Conservation (phyloP, 305 asterid species). For the Nicotiana rustica region DNA sequence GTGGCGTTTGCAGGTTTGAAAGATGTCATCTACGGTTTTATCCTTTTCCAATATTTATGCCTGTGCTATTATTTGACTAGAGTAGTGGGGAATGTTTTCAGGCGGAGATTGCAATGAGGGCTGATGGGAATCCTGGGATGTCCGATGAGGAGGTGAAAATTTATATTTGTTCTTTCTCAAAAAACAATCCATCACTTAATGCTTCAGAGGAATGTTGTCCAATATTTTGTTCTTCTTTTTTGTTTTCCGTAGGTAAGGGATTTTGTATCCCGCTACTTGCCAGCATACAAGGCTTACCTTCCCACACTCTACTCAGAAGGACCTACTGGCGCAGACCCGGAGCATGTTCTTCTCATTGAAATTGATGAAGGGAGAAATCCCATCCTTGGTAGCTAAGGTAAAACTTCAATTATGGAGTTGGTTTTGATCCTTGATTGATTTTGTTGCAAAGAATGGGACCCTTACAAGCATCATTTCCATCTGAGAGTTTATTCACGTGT, state of each 20-base stretch:
- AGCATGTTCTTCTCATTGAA: conserved; percentile 72
- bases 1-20: conserved; percentile 86
- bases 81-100: conserved; percentile 43
- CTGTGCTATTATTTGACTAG: conserved; percentile 32
- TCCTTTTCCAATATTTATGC: conserved; percentile 13
- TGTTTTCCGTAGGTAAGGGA: conserved; percentile 67
- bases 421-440: conserved; percentile 1
- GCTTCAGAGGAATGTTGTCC: neutral
- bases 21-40: conserved; percentile 36
- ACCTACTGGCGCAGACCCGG: conserved; percentile 81
- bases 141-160: conserved; percentile 81
- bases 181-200: neutral
- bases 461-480: neutral
- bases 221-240: neutral
- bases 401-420: neutral
- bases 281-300: conserved; percentile 95
- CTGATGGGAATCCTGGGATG: conserved; percentile 84
- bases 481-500: conserved; percentile 14
- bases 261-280: conserved; percentile 92
- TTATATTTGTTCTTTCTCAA: conserved; percentile 3
- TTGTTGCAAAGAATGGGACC: conserved; percentile 7
- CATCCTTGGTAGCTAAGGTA: conserved; percentile 68
- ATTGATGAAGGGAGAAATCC: conserved; percentile 97
- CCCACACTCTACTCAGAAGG: conserved; percentile 94
- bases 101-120: conserved; percentile 97